Evolutionary conservation across 1,284 basidiomycete genomes (phyloP).

Genomic region (Apiotrichum siamense): DNA sequence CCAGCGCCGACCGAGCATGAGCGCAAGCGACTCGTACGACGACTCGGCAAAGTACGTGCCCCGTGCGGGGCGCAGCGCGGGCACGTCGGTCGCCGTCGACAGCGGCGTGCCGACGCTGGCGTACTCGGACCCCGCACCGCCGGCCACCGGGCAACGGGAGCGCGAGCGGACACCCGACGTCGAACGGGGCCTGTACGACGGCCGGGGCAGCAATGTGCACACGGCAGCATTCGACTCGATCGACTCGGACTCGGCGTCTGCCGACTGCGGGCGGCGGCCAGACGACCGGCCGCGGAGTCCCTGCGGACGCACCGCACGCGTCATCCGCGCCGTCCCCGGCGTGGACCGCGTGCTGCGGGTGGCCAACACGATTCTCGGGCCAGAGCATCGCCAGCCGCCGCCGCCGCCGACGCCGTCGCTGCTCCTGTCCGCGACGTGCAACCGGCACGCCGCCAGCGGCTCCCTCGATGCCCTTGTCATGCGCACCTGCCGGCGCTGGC

Average conservation of each 20-base stretch:
- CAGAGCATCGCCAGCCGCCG: not conserved
- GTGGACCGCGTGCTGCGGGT: not conserved
- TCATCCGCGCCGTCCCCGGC: not conserved
- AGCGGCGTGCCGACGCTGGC: not conserved
- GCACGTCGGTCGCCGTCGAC: not conserved
- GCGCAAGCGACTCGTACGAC: no score
- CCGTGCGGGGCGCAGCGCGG: not conserved
- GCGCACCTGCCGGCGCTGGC: not conserved
- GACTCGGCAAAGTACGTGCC: no score
- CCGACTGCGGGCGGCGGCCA: no score
- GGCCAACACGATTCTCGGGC: conserved; percentile 8
- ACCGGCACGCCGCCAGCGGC: not conserved
- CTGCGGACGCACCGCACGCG: not conserved
- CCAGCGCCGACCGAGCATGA: not conserved
- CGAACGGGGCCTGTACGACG: no score
- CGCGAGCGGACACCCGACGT: no score
- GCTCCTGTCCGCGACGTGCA: not conserved
- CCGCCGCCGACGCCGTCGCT: not conserved
- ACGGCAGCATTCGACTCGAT: no score
- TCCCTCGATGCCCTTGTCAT: not conserved
- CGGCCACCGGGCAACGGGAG: not conserved
- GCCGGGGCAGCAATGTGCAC: no score
- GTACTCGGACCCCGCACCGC: not conserved
- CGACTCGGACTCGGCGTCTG: no score
- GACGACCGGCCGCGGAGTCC: not conserved